Conservation (phyloP, 2,329 filamentous ascomycete species). For the Colletotrichum costaricense region DNA sequence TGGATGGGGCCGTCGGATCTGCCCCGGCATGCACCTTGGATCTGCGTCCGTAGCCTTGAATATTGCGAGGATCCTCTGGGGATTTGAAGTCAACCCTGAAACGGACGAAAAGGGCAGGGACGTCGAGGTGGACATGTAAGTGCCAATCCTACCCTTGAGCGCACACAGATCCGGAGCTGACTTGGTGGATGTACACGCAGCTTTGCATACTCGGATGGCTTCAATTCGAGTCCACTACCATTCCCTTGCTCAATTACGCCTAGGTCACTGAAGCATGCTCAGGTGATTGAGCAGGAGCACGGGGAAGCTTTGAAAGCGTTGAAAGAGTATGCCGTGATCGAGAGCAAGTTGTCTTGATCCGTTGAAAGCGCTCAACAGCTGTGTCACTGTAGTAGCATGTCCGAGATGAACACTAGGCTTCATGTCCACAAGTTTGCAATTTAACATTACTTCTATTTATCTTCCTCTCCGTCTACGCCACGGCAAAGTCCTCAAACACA, state of each 20-base stretch:
- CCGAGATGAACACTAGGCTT: too few relatives aligned
- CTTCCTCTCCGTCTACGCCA: neutral
- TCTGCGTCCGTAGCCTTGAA: constrained; percentile 60
- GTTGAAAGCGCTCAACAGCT: neutral
- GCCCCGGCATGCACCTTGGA: constrained; percentile 61
- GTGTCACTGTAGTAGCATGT: too few relatives aligned
- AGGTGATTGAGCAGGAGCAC: constrained; percentile 47
- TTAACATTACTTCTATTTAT: neutral
- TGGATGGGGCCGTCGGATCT: constrained; percentile 55
- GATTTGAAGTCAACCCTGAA: constrained; percentile 52
- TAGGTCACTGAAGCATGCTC: constrained; percentile 45
- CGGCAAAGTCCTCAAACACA: neutral
- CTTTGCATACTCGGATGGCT: constrained; percentile 54
- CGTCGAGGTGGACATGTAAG: constrained; percentile 49
- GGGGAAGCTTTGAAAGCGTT: constrained; percentile 41
- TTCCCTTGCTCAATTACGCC: constrained; percentile 53
- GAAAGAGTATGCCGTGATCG: constrained; percentile 40
- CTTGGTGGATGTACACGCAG: constrained; percentile 36
- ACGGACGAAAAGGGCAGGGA: constrained; percentile 30
- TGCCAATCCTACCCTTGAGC: too few relatives aligned
- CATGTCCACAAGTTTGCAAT: neutral
- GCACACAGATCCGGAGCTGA: neutral
- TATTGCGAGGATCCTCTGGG: constrained; percentile 64
- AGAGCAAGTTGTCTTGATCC: constrained; percentile 38
- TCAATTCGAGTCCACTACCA: constrained; percentile 54